Base-by-base conservation (phyloP, 805 yeast genomes). In the Zygosaccharomyces bisporus region DNA sequence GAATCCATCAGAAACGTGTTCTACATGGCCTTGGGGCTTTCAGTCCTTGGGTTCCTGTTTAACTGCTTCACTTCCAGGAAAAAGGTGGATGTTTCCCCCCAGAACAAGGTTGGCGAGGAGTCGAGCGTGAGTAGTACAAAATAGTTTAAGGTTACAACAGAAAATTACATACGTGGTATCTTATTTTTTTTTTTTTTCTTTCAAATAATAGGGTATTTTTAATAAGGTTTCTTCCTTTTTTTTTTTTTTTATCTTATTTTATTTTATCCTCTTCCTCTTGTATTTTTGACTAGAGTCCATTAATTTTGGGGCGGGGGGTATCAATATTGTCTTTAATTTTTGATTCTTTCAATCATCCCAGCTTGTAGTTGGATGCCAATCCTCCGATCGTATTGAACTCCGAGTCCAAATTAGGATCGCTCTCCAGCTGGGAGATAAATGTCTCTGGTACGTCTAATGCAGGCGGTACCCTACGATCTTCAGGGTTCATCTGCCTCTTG, bases 401-500 rank as follows among this genome's bases (percentile, higher is more conserved):
- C 13, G 41, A 29, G 33, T 52, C 52, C 25, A 54, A 32, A 24
- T 36, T 35, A 27, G 39, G 42, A 24, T 52, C 49, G 18, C 41
- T 38, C 5, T 49, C 47, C 30, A 54, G 42, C 41, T 45, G 44
- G 13, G 48, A 32, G n/a, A 60, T 45, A 35, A 58, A 50, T 6
- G 52, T 34, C 8, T 48, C 46, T 19, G 67, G 66, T 7, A 63
- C 58, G 16, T 52, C 50, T 18, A 54, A 44, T 6, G 43, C 25
- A 17, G 53, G 27, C 3, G 67, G 67, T n/a, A 63, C 57, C 29
- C 62, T 49, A 14, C 67, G 47, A 38, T 63, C 66, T 20, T 51
- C 55, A 21, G 66, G 65, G 32, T 54, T 50, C 6, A 51, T 40
- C 16, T 47, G 35, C 46, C 53, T 55, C 34, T 62, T 54, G 38